These are phyloP conservation scores for Microthyrium microscopicum DNA, from an alignment of 2,329 filamentous ascomycete genomes.

Conservation along the genomic window DNA sequence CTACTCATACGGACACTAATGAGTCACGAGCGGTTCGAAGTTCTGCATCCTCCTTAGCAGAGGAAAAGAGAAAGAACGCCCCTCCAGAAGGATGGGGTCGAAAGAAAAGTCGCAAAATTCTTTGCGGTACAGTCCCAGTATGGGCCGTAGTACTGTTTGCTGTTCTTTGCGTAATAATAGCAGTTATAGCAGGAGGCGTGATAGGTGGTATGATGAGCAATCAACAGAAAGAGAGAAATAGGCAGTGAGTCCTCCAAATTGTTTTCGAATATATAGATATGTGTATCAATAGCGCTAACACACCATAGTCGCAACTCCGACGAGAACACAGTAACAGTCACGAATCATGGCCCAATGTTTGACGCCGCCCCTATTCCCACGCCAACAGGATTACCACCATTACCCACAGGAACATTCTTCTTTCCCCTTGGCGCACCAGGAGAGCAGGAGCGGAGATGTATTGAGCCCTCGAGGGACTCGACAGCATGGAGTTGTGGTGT, in stretches of 20 bases:
- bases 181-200: constrained; percentile 34
- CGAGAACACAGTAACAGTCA: constrained; percentile 26
- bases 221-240: constrained; percentile 21
- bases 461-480: constrained; percentile 27
- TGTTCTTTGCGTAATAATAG: constrained; percentile 29
- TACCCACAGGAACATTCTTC: constrained; percentile 33
- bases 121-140: constrained; percentile 23
- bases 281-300: neutral
- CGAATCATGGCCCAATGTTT: constrained; percentile 28
- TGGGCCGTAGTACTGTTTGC: constrained; percentile 32
- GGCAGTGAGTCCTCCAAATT: constrained; percentile 10
- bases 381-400: constrained; percentile 25
- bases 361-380: constrained; percentile 35
- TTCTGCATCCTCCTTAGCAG: constrained; percentile 6
- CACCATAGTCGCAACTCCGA: neutral
- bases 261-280: too few relatives aligned
- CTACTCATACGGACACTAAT: too few relatives aligned
- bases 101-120: constrained; percentile 27
- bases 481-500: constrained; percentile 34
- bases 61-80: constrained; percentile 17
- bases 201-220: constrained; percentile 34
- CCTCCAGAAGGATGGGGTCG: constrained; percentile 12
- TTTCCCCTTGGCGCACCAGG: constrained; percentile 30
- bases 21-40: too few relatives aligned
- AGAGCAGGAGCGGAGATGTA: constrained; percentile 31